Conservation (phyloP, 371 early-diverging fungal species). For the Syncephalastrum contaminatum region DNA sequence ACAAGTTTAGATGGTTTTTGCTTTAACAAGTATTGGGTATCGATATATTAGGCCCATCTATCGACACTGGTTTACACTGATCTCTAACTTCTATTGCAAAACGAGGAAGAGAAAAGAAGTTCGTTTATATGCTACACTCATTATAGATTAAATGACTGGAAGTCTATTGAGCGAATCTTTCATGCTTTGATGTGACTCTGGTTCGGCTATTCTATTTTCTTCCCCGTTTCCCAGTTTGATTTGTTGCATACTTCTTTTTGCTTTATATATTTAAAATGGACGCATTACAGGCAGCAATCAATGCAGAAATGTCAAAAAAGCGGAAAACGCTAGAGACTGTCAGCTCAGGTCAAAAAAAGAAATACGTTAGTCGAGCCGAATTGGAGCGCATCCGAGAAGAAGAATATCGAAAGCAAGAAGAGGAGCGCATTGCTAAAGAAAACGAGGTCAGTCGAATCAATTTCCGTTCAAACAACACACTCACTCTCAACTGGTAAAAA, state of each 20-base stretch:
- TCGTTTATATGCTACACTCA: no score
- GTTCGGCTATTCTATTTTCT: not conserved
- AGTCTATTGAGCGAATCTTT: no score
- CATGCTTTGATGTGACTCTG: not conserved
- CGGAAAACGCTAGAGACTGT: slow-evolving; percentile 50
- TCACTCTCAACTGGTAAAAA: slow-evolving; percentile 6
- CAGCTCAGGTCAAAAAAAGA: slow-evolving; percentile 47
- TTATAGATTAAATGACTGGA: no score
- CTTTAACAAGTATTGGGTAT: no score
- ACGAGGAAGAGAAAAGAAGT: no score
- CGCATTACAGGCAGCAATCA: slow-evolving; percentile 55
- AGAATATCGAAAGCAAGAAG: slow-evolving; percentile 59
- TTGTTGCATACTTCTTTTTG: not conserved
- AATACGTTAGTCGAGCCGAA: slow-evolving; percentile 77
- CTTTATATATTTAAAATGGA: slow-evolving; percentile 50
- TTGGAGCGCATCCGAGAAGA: slow-evolving; percentile 69
- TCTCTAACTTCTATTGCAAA: no score
- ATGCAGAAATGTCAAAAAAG: slow-evolving; percentile 72
- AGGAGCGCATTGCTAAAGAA: slow-evolving; percentile 54
- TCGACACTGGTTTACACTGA: no score
- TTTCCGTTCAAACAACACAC: not conserved
- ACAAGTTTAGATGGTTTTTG: no score
- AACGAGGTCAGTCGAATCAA: slow-evolving; percentile 21
- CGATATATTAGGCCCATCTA: no score
- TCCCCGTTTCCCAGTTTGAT: not conserved